Evolutionary conservation across 176 grass and related monocot species (phyloP).

Genomic region (Carex pumila): DNA sequence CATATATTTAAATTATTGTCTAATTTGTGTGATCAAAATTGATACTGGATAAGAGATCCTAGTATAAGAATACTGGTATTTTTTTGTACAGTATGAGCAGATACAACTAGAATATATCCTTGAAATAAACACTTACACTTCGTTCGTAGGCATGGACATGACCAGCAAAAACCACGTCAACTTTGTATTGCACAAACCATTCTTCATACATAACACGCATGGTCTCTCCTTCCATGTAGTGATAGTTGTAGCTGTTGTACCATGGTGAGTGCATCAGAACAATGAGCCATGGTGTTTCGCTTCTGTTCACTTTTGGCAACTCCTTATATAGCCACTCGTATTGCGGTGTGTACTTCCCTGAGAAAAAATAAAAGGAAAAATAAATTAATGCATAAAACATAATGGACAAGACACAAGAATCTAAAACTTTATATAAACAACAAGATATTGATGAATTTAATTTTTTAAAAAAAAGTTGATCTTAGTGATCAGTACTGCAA

Average conservation of each 20-base stretch:
- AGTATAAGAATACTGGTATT: neutral
- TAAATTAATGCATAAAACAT: neutral
- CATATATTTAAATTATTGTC: neutral
- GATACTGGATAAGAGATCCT: neutral
- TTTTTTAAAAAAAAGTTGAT: neutral
- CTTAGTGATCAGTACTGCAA: neutral
- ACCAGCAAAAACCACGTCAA: slow-evolving; percentile 73
- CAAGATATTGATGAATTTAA: neutral
- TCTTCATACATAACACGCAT: slow-evolving; percentile 89
- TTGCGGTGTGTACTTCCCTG: slow-evolving; percentile 83
- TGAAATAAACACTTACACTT: slow-evolving; percentile 38
- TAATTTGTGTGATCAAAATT: neutral
- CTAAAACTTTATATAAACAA: neutral
- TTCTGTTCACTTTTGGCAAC: slow-evolving; percentile 83
- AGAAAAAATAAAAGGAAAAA: neutral
- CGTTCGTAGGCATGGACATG: slow-evolving; percentile 94
- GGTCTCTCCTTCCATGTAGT: slow-evolving; percentile 91
- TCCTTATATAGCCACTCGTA: slow-evolving; percentile 81
- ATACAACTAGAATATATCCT: neutral
- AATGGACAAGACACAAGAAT: neutral
- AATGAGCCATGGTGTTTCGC: slow-evolving; percentile 85
- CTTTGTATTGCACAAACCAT: slow-evolving; percentile 91
- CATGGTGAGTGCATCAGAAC: slow-evolving; percentile 86
- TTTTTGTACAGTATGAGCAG: neutral
- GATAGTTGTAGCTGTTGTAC: slow-evolving; percentile 98